A percentile compares a stretch with the other conserved stretches of the same genome.
Evolutionary conservation across 306 rosid species (phyloP).

Genomic region (Pachyrhizus erosus): DNA sequence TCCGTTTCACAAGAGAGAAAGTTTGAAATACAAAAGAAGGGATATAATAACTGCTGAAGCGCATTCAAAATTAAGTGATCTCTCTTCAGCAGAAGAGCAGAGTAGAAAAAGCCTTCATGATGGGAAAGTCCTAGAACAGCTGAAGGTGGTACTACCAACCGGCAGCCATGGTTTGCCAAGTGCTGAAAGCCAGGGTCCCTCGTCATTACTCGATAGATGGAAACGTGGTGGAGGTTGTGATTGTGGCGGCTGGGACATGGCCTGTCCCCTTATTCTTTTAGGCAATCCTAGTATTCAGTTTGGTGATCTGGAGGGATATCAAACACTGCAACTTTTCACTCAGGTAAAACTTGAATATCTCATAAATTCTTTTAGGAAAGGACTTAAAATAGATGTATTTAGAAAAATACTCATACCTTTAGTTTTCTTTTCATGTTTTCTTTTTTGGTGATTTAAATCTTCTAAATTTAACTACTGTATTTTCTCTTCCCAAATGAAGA

Average conservation of each 20-base stretch:
- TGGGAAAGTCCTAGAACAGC: slow-evolving; percentile 51
- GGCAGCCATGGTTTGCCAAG: slow-evolving; percentile 79
- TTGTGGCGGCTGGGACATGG: slow-evolving; percentile 98
- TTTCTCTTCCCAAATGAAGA: not conserved
- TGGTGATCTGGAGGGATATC: slow-evolving; percentile 52
- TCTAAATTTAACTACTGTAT: not conserved
- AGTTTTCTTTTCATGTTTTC: not conserved
- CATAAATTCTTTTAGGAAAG: slow-evolving; percentile 14
- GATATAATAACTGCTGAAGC: slow-evolving; percentile 45
- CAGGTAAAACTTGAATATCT: slow-evolving; percentile 60
- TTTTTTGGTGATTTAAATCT: not conserved
- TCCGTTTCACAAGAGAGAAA: slow-evolving; percentile 69
- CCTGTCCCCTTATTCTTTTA: slow-evolving; percentile 80
- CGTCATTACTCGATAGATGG: slow-evolving; percentile 82
- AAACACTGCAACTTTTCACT: slow-evolving; percentile 67
- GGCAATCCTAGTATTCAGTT: slow-evolving; percentile 61
- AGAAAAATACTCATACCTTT: not conserved
- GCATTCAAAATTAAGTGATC: slow-evolving; percentile 39
- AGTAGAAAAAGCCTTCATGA: slow-evolving; percentile 40
- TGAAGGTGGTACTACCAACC: slow-evolving; percentile 76
- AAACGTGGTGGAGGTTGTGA: slow-evolving; percentile 95
- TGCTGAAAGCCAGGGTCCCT: slow-evolving; percentile 67
- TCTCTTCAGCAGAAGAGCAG: slow-evolving; percentile 49
- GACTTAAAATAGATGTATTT: not conserved
- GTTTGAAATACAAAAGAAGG: slow-evolving; percentile 59